Conservation (phyloP, 2,329 filamentous ascomycete genomes). For the Fusarium pininemorale region DNA sequence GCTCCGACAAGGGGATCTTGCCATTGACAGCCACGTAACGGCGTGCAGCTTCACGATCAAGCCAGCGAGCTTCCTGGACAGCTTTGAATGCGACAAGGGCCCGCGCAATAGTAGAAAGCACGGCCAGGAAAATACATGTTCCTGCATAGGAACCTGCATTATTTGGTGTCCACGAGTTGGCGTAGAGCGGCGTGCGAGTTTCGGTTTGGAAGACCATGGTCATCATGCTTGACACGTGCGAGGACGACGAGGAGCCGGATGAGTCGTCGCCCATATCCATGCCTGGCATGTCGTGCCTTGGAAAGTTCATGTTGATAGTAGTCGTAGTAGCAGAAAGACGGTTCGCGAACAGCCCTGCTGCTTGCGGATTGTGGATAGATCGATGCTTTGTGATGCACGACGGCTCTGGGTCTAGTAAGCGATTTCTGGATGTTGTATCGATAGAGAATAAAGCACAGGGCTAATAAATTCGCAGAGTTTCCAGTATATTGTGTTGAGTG, state of each 20-base stretch:
- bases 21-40: conserved; percentile 81
- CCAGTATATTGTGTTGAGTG: neutral
- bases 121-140: conserved; percentile 90
- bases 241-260: conserved; percentile 22
- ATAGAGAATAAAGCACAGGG: neutral
- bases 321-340: neutral
- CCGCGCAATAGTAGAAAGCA: conserved; percentile 76
- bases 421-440: neutral
- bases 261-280: conserved; percentile 32
- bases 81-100: conserved; percentile 76
- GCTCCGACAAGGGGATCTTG: conserved; percentile 66
- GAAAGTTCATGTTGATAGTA: conserved; percentile 28
- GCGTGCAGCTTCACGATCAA: conserved; percentile 75
- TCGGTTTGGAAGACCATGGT: conserved; percentile 69
- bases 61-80: conserved; percentile 70
- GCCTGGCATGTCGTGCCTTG: conserved; percentile 41
- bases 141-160: conserved; percentile 79
- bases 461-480: neutral
- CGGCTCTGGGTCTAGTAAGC: neutral
- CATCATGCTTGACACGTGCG: conserved; percentile 48
- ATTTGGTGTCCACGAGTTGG: conserved; percentile 76
- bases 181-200: conserved; percentile 62
- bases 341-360: neutral
- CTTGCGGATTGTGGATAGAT: neutral
- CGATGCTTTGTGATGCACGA: neutral